Percentiles rank a stretch among this genome's conserved stretches.
These are phyloP conservation scores for Phaeotremella fagi DNA, from an alignment of 768 basidiomycete genomes.

Conservation along the genomic window DNA sequence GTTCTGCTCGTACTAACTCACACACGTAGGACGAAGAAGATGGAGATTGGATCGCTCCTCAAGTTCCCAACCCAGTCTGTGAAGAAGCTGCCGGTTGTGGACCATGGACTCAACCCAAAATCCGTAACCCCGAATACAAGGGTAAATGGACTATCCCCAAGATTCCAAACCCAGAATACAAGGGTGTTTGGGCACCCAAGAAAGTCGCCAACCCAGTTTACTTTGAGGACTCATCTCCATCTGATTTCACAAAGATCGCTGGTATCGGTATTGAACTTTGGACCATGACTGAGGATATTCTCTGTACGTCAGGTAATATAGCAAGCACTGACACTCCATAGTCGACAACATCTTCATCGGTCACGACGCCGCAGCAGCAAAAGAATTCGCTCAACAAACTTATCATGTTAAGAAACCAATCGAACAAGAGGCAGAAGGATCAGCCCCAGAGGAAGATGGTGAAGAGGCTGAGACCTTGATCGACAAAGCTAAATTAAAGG, in stretches of 20 bases:
- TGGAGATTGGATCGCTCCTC: slow-evolving; percentile 94
- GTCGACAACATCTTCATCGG: slow-evolving; percentile 71
- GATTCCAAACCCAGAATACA: slow-evolving; percentile 97
- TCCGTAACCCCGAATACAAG: slow-evolving; percentile 91
- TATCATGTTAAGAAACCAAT: slow-evolving; percentile 83
- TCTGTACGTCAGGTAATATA: slow-evolving; percentile 29
- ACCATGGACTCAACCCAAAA: slow-evolving; percentile 85
- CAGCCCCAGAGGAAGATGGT: slow-evolving; percentile 50
- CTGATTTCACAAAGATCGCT: slow-evolving; percentile 83
- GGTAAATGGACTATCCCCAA: slow-evolving; percentile 95
- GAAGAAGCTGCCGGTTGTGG: slow-evolving; percentile 87
- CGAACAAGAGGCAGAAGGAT: slow-evolving; percentile 62
- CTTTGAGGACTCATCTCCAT: slow-evolving; percentile 81
- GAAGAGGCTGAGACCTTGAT: slow-evolving; percentile 66
- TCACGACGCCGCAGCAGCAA: slow-evolving; percentile 80
- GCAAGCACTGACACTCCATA: slow-evolving; percentile 8
- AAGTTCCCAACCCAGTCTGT: slow-evolving; percentile 84
- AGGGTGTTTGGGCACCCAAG: slow-evolving; percentile 85
- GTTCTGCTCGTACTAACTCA: background rate
- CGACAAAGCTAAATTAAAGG: slow-evolving; percentile 71
- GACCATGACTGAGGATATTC: slow-evolving; percentile 77
- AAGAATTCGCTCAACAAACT: slow-evolving; percentile 75
- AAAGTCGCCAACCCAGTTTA: slow-evolving; percentile 85
- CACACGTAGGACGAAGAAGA: slow-evolving; percentile 75
- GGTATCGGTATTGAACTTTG: slow-evolving; percentile 97